phyloP scores from a whole-genome alignment of 371 early-diverging fungal species.

The Mucor sp. region DNA sequence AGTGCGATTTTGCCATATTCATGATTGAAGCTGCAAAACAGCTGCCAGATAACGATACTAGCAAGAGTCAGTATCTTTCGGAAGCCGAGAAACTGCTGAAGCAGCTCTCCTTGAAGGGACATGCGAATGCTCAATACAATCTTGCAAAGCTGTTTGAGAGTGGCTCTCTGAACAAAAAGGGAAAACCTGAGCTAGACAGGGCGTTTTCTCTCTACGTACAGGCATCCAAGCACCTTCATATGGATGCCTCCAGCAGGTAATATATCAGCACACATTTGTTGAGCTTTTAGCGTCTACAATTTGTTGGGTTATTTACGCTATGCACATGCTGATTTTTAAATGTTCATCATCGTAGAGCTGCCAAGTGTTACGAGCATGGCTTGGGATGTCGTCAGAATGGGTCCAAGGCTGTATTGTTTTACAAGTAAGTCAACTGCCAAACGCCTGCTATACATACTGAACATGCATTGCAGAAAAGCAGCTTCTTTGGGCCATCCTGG shows the following conservation, averaged over 20 bases:
- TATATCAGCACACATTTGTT: neutral
- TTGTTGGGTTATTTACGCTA: neutral
- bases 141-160: conserved; percentile 62
- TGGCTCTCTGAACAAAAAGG: conserved; percentile 44
- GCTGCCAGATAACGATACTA: conserved; percentile 16
- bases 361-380: conserved; percentile 72
- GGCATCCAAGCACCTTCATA: conserved; percentile 65
- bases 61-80: conserved; percentile 23
- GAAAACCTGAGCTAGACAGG: conserved; percentile 61
- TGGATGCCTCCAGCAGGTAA: conserved; percentile 62
- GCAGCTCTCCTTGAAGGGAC: conserved; percentile 54
- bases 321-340: neutral
- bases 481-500: conserved; percentile 75
- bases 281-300: neutral
- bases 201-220: conserved; percentile 65
- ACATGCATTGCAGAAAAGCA: conserved; percentile 56
- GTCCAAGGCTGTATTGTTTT: conserved; percentile 69
- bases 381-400: conserved; percentile 62
- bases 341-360: conserved; percentile 42
- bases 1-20: conserved; percentile 79
- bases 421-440: conserved; percentile 43
- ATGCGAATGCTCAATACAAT: conserved; percentile 59
- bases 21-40: conserved; percentile 63
- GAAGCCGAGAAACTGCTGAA: conserved; percentile 63
- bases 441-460: neutral